Conservation (phyloP, 768 basidiomycete genomes). For the Lactifluus rugatus region DNA sequence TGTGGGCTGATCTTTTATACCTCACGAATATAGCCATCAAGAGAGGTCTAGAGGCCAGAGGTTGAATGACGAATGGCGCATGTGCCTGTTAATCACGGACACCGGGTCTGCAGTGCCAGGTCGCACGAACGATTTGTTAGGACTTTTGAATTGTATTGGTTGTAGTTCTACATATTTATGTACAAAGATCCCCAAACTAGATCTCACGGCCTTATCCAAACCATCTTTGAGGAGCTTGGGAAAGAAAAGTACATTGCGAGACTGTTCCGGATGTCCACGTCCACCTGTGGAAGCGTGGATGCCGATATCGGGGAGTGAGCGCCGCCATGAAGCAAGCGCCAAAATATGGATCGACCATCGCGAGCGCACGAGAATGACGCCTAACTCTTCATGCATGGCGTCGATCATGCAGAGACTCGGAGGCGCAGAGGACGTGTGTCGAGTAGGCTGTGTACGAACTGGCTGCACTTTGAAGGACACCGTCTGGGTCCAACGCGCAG, state of each 20-base stretch:
- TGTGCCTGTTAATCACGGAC: neutral
- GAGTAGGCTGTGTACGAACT: too few relatives aligned
- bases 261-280: too few relatives aligned
- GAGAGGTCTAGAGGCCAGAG: slow-evolving; percentile 25
- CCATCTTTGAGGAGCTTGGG: neutral
- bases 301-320: too few relatives aligned
- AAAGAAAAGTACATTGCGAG: neutral
- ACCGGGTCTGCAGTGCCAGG: neutral
- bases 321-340: too few relatives aligned
- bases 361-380: too few relatives aligned
- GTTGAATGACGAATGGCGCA: slow-evolving; percentile 2
- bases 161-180: neutral
- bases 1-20: neutral
- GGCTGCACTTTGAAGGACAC: too few relatives aligned
- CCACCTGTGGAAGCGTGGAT: too few relatives aligned
- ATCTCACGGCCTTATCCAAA: neutral
- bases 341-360: too few relatives aligned
- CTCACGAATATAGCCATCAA: slow-evolving; percentile 25
- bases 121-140: neutral
- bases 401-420: too few relatives aligned
- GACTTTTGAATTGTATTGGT: neutral
- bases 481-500: too few relatives aligned
- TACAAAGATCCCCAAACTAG: neutral
- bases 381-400: too few relatives aligned
- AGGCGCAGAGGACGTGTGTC: too few relatives aligned